A percentile compares a stretch with the other conserved stretches of the same genome.
phyloP scores from a whole-genome alignment of 129 eudicot species.

The Heracleum sosnowskyi region DNA sequence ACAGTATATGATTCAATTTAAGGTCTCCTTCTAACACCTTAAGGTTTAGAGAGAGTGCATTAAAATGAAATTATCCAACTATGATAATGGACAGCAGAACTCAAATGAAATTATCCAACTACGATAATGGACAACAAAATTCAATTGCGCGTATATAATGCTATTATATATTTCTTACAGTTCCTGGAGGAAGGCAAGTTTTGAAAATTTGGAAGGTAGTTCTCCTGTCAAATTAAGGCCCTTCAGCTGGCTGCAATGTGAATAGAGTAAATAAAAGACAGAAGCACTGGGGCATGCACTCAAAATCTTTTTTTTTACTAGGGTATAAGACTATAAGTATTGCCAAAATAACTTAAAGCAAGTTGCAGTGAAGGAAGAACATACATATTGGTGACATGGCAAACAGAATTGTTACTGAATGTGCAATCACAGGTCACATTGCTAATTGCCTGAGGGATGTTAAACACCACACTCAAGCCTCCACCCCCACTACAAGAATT shows the following conservation, averaged over 20 bases:
- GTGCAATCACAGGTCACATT: constrained; percentile 58
- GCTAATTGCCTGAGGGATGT: constrained; percentile 30
- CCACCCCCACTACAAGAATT: constrained; percentile 33
- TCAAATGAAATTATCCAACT: neutral
- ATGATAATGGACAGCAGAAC: neutral
- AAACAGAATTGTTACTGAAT: constrained; percentile 39
- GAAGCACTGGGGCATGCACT: constrained; percentile 4
- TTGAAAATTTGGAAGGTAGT: constrained; percentile 2
- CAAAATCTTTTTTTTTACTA: constrained; percentile 23
- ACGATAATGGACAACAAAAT: neutral
- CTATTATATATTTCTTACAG: neutral
- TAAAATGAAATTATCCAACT: neutral
- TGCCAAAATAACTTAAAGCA: constrained; percentile 23
- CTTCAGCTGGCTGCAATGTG: constrained; percentile 5
- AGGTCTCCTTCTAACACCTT: no score
- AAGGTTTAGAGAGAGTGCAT: neutral
- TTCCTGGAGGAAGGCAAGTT: constrained; percentile 9
- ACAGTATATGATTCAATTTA: no score
- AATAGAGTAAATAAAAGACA: neutral
- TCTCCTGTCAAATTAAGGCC: constrained; percentile 7
- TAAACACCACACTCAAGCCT: constrained; percentile 26
- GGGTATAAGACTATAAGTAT: constrained; percentile 57
- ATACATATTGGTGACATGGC: constrained; percentile 78
- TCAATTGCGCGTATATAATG: neutral
- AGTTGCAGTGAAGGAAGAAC: neutral